These are phyloP conservation scores for Neofusicoccum cordaticola DNA, from an alignment of 2,329 filamentous ascomycete genomes.

Conservation along the genomic window DNA sequence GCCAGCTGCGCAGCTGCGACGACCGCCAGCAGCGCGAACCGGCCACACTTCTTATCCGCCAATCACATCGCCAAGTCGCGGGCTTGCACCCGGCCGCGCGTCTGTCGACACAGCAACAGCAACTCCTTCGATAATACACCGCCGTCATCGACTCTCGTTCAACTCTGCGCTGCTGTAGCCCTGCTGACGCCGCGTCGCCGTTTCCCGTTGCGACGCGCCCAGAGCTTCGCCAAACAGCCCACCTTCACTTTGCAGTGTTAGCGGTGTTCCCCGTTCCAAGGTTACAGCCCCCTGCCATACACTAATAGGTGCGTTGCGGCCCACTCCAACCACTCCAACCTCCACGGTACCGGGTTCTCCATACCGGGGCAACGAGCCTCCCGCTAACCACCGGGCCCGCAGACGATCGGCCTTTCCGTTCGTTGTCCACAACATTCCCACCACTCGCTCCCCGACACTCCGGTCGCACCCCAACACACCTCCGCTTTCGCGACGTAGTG, in stretches of 20 bases:
- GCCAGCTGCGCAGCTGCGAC: constrained; percentile 9
- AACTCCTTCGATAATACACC: neutral
- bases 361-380: constrained; percentile 7
- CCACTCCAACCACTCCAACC: constrained; percentile 4
- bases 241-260: constrained; percentile 7
- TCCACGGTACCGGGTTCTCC: neutral
- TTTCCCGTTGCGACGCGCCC: constrained; percentile 7
- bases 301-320: constrained; percentile 11
- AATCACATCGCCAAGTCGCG: constrained; percentile 7
- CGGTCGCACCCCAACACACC: constrained; percentile 7
- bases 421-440: constrained; percentile 13
- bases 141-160: constrained; percentile 15
- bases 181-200: neutral
- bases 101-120: constrained; percentile 15
- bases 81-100: constrained; percentile 8
- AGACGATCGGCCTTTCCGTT: constrained; percentile 17
- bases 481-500: neutral
- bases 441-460: constrained; percentile 12
- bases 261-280: constrained; percentile 12
- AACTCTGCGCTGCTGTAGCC: neutral
- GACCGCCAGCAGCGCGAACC: constrained; percentile 4
- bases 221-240: neutral
- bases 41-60: constrained; percentile 6
- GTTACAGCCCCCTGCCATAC: constrained; percentile 4
- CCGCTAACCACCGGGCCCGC: constrained; percentile 2